A percentile compares a stretch with the other conserved stretches of the same genome.
phyloP scores from a whole-genome alignment of 306 rosid genomes.

The Rosa persica region DNA sequence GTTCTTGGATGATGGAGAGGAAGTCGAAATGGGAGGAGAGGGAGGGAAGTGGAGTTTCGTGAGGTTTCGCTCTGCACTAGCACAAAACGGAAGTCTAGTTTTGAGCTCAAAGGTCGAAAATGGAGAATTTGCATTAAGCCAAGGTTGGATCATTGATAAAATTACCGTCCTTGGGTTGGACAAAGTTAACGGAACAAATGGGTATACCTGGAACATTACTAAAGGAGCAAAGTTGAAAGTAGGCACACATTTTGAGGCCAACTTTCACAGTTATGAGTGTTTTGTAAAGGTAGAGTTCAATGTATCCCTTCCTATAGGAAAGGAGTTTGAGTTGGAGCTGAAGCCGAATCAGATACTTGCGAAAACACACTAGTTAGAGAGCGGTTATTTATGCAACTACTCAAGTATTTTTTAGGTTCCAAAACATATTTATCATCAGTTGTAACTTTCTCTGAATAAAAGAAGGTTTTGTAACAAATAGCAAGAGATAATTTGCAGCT shows the following conservation, averaged over 20 bases:
- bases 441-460: not conserved
- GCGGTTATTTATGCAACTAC: not conserved
- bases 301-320: conserved; percentile 54
- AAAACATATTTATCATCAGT: not conserved
- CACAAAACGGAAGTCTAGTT: conserved; percentile 12
- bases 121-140: conserved; percentile 55
- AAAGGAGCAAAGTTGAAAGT: conserved; percentile 28
- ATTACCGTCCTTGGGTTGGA: conserved; percentile 62
- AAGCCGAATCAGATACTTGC: not conserved
- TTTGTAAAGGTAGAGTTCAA: conserved; percentile 32
- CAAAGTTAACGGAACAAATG: conserved; percentile 24
- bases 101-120: conserved; percentile 55
- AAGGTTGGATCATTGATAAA: conserved; percentile 58
- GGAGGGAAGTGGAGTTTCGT: conserved; percentile 64
- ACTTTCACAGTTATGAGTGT: conserved; percentile 27
- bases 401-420: not conserved
- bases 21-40: conserved; percentile 46
- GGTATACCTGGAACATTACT: conserved; percentile 24
- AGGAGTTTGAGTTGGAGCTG: conserved; percentile 53
- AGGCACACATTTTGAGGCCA: conserved; percentile 22
- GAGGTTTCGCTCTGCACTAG: conserved; percentile 35
- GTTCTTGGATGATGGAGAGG: conserved; percentile 78
- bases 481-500: no score
- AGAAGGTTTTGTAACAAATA: no score
- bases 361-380: not conserved